A percentile compares a stretch with the other conserved stretches of the same genome.
These are phyloP conservation scores for Heliocybe sulcata DNA, from an alignment of 1,284 basidiomycete species.

Conservation along the genomic window DNA sequence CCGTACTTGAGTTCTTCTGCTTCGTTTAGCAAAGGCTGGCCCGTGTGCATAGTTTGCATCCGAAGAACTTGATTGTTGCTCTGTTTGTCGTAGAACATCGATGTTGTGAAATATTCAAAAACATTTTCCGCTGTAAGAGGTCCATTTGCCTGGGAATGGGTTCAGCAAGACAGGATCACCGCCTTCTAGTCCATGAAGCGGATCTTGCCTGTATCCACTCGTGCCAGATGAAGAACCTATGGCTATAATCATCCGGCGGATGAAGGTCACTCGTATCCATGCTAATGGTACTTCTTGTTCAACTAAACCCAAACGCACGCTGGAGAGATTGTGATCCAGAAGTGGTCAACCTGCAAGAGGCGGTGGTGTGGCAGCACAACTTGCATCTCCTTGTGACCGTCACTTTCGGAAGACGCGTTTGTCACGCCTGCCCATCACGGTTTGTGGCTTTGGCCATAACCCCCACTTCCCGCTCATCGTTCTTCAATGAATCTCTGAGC, in stretches of 20 bases:
- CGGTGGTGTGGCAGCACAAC: too few species aligned
- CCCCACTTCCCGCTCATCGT: too few species aligned
- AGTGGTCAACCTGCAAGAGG: too few species aligned
- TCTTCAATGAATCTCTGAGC: too few species aligned
- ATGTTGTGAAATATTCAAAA: conserved; percentile 79
- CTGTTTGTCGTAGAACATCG: conserved; percentile 87
- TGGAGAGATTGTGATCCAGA: neutral
- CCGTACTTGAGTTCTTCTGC: conserved; percentile 73
- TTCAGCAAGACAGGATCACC: conserved; percentile 2
- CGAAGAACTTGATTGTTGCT: conserved; percentile 84
- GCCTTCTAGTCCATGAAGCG: neutral
- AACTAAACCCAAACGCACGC: too few species aligned
- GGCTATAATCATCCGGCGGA: conserved; percentile 70
- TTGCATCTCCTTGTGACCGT: too few species aligned
- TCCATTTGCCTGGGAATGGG: conserved; percentile 52
- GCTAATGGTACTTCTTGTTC: too few species aligned
- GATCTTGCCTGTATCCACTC: conserved; percentile 68
- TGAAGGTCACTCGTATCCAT: conserved; percentile 73
- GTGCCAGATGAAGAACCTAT: conserved; percentile 81
- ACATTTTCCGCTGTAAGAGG: conserved; percentile 70
- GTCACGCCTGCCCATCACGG: too few species aligned
- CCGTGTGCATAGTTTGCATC: conserved; percentile 84
- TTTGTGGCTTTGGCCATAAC: too few species aligned
- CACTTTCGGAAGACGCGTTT: too few species aligned
- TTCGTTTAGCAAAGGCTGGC: conserved; percentile 62